Conservation (phyloP, 805 yeast genomes). For the Millerozyma acaciae region DNA sequence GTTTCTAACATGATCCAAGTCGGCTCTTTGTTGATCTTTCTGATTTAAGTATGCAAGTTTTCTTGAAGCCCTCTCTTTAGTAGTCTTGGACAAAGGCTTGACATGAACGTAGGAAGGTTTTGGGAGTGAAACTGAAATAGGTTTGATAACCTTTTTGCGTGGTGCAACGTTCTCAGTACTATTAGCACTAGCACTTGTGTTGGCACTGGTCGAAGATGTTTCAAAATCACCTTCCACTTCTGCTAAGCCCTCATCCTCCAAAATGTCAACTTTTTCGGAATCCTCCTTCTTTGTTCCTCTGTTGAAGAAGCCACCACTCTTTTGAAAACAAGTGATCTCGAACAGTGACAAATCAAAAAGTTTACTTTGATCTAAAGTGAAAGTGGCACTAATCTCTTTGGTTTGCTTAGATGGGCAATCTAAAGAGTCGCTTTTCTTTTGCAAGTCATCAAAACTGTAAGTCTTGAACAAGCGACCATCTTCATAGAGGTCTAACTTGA, state of each 20-base stretch:
- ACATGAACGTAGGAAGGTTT: conserved; percentile 44
- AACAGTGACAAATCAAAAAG: conserved; percentile 43
- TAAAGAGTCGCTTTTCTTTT: conserved; percentile 26
- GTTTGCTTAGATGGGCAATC: conserved; percentile 36
- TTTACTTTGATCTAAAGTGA: conserved; percentile 46
- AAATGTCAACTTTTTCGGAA: conserved; percentile 18
- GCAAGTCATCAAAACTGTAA: conserved; percentile 21
- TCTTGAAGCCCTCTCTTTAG: conserved; percentile 42
- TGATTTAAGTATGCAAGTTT: conserved; percentile 51
- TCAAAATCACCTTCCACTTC: conserved; percentile 8
- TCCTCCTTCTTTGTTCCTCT: conserved; percentile 21
- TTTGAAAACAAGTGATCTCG: conserved; percentile 30
- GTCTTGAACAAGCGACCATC: conserved; percentile 33
- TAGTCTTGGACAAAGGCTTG: conserved; percentile 30
- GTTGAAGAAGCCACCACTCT: conserved; percentile 22
- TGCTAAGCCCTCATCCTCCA: conserved; percentile 13
- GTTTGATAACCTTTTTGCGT: conserved; percentile 13
- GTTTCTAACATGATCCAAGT: conserved; percentile 59
- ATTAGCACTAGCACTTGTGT: too few relatives aligned
- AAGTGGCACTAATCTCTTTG: conserved; percentile 35
- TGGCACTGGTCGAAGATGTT: conserved; percentile 14
- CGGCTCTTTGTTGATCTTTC: conserved; percentile 52
- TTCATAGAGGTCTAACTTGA: conserved; percentile 34
- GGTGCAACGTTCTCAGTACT: too few relatives aligned
- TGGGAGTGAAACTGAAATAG: conserved; percentile 30